Percentiles rank a stretch among this genome's conserved stretches.
Evolutionary conservation across 176 grass and related monocot species (phyloP).

Genomic region (Miscanthus lutarioriparius): DNA sequence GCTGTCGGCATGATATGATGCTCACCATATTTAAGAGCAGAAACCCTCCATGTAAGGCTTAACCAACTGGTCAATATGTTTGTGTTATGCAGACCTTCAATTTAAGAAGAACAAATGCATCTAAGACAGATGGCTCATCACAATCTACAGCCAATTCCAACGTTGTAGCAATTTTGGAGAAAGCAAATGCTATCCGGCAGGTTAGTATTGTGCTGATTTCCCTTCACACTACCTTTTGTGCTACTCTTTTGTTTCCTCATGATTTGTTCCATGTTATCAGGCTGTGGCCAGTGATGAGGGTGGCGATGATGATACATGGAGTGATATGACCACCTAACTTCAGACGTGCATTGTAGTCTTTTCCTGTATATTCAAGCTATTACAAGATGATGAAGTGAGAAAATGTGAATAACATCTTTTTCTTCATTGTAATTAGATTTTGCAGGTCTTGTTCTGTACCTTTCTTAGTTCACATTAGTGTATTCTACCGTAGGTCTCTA

Average conservation of each 20-base stretch:
- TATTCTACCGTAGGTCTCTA: constrained; percentile 42
- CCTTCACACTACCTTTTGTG: neutral
- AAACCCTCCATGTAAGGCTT: neutral
- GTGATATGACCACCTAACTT: constrained; percentile 66
- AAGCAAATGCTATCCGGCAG: constrained; percentile 98
- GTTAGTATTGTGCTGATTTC: constrained; percentile 41
- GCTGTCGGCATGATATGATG: neutral
- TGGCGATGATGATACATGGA: constrained; percentile 96
- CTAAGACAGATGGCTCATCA: constrained; percentile 55
- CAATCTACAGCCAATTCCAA: constrained; percentile 62
- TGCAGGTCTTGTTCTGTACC: constrained; percentile 45
- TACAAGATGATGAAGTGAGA: constrained; percentile 46
- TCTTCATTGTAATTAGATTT: constrained; percentile 85
- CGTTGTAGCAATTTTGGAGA: constrained; percentile 88
- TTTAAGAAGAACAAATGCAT: constrained; percentile 60
- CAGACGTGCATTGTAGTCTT: constrained; percentile 35
- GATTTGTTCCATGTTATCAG: constrained; percentile 53
- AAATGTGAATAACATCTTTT: constrained; percentile 82
- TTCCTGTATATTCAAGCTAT: constrained; percentile 54
- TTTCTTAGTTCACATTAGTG: constrained; percentile 47
- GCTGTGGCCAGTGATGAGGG: constrained; percentile 82
- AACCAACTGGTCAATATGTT: constrained; percentile 24
- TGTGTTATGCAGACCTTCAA: constrained; percentile 78
- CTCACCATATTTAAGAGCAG: constrained; percentile 2
- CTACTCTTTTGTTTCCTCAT: constrained; percentile 17